These are phyloP conservation scores for Colletotrichum musicola DNA, from an alignment of 2,329 filamentous ascomycete genomes.

Conservation along the genomic window DNA sequence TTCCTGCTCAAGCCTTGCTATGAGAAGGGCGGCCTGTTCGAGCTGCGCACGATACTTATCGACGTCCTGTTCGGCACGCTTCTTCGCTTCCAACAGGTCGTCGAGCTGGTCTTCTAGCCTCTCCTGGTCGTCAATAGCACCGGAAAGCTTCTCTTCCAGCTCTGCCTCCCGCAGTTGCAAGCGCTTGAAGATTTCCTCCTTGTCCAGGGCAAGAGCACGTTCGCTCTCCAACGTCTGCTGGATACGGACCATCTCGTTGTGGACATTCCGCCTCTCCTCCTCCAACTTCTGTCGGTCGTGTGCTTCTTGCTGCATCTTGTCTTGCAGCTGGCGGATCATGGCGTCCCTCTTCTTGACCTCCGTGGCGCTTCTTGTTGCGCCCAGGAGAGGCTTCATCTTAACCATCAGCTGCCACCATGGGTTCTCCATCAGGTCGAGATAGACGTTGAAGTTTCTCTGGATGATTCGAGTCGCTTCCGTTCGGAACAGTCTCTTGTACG, in stretches of 20 bases:
- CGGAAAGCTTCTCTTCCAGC: constrained; percentile 91
- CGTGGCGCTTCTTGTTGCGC: constrained; percentile 88
- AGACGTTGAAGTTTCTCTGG: constrained; percentile 92
- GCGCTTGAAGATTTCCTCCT: constrained; percentile 99
- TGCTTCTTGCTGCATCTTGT: constrained; percentile 83
- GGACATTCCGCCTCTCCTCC: constrained; percentile 88
- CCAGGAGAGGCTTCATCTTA: constrained; percentile 94
- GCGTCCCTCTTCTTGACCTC: constrained; percentile 97
- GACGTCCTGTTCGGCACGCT: constrained; percentile 86
- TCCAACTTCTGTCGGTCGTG: constrained; percentile 84
- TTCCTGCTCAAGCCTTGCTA: constrained; percentile 86
- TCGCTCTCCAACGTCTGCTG: constrained; percentile 97
- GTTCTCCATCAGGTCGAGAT: constrained; percentile 88
- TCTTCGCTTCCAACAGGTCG: constrained; percentile 88
- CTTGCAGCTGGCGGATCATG: constrained; percentile 88
- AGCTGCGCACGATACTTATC: constrained; percentile 84
- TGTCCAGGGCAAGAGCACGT: constrained; percentile 93
- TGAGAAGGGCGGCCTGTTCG: constrained; percentile 91
- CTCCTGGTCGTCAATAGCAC: constrained; percentile 94
- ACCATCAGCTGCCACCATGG: constrained; percentile 98
- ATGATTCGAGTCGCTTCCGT: constrained; percentile 96
- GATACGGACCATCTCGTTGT: constrained; percentile 88
- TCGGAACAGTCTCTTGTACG: constrained; percentile 93
- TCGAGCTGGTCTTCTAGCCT: constrained; percentile 94
- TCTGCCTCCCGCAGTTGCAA: constrained; percentile 92